phyloP scores from a whole-genome alignment of 768 basidiomycete species.

The Porphyrellus cyaneotinctus region DNA sequence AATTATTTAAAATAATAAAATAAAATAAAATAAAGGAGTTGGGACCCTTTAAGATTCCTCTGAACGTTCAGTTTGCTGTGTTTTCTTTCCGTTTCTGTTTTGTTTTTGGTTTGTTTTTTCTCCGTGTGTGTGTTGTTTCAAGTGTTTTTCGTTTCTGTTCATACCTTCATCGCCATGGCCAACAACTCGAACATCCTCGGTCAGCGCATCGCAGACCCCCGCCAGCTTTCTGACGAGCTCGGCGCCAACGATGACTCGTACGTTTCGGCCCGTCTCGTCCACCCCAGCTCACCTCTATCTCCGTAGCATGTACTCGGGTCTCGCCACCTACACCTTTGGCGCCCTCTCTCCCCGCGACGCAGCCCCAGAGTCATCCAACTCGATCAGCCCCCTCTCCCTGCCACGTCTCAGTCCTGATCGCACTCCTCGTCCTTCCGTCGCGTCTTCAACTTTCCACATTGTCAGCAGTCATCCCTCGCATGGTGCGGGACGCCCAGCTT shows the following conservation, averaged over 20 bases:
- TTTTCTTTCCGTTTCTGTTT: not conserved
- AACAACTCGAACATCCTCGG: conserved; percentile 19
- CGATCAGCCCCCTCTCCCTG: conserved; percentile 37
- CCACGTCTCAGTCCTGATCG: conserved; percentile 33
- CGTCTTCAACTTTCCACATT: conserved; percentile 1
- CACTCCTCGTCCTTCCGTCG: conserved; percentile 44
- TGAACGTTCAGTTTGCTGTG: not conserved
- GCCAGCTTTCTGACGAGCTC: conserved; percentile 27
- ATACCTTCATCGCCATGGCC: conserved; percentile 20
- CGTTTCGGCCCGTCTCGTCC: not conserved
- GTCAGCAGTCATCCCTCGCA: conserved; percentile 35
- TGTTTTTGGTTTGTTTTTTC: not conserved
- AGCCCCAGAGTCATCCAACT: conserved; percentile 18
- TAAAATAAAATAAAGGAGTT: conserved; percentile 10
- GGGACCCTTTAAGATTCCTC: not conserved
- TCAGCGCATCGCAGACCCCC: conserved; percentile 29
- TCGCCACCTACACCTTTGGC: conserved; percentile 44
- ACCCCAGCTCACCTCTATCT: not conserved
- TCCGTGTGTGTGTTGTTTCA: not conserved
- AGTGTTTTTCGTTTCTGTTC: conserved; percentile 3
- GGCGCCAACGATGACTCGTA: conserved; percentile 5
- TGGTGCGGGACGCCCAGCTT: conserved; percentile 26
- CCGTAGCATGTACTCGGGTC: conserved; percentile 34
- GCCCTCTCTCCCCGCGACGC: conserved; percentile 15
- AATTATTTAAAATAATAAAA: conserved; percentile 1